Evolutionary conservation across 331 rosid species (phyloP), one percentile per base, ranked within the genome.

Genomic region (Rosa hybrid): DNA sequence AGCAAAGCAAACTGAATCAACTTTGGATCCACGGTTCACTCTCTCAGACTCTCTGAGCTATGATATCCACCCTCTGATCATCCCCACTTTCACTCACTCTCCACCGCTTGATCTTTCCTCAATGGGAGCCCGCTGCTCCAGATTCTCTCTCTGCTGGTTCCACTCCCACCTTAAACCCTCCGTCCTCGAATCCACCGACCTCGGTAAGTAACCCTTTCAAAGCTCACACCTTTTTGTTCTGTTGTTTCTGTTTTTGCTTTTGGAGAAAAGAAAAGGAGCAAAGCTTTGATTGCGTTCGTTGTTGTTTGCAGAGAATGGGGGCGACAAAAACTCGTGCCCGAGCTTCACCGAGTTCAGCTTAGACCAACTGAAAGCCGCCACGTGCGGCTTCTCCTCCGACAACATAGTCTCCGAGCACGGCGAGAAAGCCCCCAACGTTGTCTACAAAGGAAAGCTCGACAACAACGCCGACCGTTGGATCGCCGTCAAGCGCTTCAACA

Each of bases 51-150:
- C 77, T 27, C 25, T 17, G 69, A 59, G 72, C 38, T 5, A 74
- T 38, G 53, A 82, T 88, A 86, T 70, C 45, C 83, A 77, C 79
- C 68, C 53, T 82, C 75, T 91, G 88, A 92, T 81, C 82, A 76
- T 78, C 75, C 77, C 72, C 76, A 75, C 84, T 49, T n/a, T 18
- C 21, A 10, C 53, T 20, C 45, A 25, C 41, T 38, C 81, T 62
- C 77, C 77, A 13, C 72, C 77, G 68, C 68, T 78, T 42, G 73
- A 77, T 83, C 71, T 78, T 63, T 69, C 79, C 25, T 71, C 81
- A 77, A 93, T 94, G 98, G 97, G 98, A 85, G 96, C 92, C 81
- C 88, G 96, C 78, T 94, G 98, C 89, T 94, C 98, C 65, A 94
- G 87, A 85, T 90, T 94, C 92, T 94, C 93, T 20, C 73, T 90